A percentile compares a stretch with the other conserved stretches of the same genome.
Conservation (phyloP, 805 yeast genomes). For the Barnettozyma salicaria region DNA sequence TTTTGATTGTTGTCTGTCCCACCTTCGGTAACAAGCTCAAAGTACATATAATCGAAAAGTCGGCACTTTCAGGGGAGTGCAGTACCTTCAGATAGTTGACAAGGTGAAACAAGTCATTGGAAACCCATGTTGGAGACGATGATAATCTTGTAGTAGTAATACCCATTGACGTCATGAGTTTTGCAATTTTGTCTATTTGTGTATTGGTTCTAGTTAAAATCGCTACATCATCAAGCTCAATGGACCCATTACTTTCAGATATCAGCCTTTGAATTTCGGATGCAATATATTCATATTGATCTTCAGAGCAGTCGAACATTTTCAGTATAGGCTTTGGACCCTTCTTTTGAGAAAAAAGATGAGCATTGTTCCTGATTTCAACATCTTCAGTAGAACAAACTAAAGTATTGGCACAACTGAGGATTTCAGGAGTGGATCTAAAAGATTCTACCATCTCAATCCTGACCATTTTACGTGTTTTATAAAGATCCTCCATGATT, state of each 20-base stretch:
- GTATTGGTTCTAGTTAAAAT: constrained; percentile 48
- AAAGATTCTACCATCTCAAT: constrained; percentile 46
- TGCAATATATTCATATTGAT: constrained; percentile 39
- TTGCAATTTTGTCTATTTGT: constrained; percentile 37
- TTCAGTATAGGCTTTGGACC: constrained; percentile 17
- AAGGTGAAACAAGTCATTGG: constrained; percentile 36
- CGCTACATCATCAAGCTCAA: constrained; percentile 45
- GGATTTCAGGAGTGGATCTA: constrained; percentile 54
- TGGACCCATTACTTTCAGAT: constrained; percentile 34
- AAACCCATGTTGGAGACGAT: constrained; percentile 46
- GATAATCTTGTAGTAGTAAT: constrained; percentile 39
- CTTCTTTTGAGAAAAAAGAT: constrained; percentile 1
- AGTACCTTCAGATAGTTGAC: constrained; percentile 43
- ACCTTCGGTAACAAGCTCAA: constrained; percentile 21
- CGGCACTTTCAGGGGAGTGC: constrained; percentile 25
- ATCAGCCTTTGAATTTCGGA: constrained; percentile 40
- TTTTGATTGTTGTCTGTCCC: constrained; percentile 23
- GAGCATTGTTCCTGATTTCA: background rate
- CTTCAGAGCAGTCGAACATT: constrained; percentile 26
- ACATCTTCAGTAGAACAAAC: constrained; percentile 8
- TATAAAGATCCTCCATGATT: constrained; percentile 22
- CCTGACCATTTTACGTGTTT: constrained; percentile 14
- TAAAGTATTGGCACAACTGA: constrained; percentile 34
- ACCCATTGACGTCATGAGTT: constrained; percentile 35
- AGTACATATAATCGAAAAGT: constrained; percentile 26